A percentile compares a stretch with the other conserved stretches of the same genome.
Conservation (phyloP, 371 early-diverging fungal species). For the Rhizopus sp. region DNA sequence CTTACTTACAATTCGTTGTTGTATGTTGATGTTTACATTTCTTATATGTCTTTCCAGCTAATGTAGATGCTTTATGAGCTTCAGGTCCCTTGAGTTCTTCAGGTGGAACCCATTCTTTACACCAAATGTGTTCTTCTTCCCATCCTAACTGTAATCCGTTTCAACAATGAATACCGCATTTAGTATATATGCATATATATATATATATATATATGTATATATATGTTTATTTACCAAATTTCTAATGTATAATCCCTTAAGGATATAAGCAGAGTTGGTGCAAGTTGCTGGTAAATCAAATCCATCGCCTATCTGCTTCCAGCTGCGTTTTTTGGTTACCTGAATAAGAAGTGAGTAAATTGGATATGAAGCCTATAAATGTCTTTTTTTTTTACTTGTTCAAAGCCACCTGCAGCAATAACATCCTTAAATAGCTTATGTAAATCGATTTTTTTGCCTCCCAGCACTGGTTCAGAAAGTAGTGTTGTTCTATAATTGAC, state of each 20-base stretch:
- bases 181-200: neutral
- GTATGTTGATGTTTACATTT: constrained; percentile 23
- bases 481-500: constrained; percentile 54
- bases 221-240: constrained; percentile 57
- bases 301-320: constrained; percentile 69
- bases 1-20: neutral
- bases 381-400: constrained; percentile 47
- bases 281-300: constrained; percentile 81
- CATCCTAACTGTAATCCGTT: constrained; percentile 38
- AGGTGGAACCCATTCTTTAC: constrained; percentile 48
- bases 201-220: too few relatives aligned
- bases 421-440: constrained; percentile 69
- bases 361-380: neutral
- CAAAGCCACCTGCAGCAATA: constrained; percentile 70
- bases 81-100: constrained; percentile 43
- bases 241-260: constrained; percentile 73
- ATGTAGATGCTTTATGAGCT: constrained; percentile 44
- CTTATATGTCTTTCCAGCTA: constrained; percentile 46
- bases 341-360: constrained; percentile 13
- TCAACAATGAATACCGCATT: neutral
- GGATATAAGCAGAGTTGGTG: constrained; percentile 80
- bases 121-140: constrained; percentile 53
- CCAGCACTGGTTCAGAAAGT: constrained; percentile 73
- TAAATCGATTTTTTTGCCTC: constrained; percentile 74
- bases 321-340: constrained; percentile 75